A percentile compares a stretch with the other conserved stretches of the same genome.
Evolutionary conservation across 2,329 filamentous ascomycete genomes (phyloP).

Genomic region (Phaeosphaeria sp.): DNA sequence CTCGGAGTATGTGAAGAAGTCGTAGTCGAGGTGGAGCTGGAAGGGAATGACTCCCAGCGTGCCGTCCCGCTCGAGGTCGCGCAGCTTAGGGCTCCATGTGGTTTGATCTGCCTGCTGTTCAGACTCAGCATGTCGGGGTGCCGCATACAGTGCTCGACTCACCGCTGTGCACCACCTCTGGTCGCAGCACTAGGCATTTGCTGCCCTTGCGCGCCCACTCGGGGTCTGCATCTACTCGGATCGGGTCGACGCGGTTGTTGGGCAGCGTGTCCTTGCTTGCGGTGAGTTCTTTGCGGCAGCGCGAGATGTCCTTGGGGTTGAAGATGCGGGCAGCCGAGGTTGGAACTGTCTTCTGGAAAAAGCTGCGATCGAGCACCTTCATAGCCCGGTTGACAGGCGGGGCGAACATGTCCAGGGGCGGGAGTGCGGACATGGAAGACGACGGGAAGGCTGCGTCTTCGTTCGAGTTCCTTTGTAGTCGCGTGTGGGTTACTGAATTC

Average conservation of each 20-base stretch:
- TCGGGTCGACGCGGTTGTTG: constrained; percentile 67
- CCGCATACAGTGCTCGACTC: constrained; percentile 20
- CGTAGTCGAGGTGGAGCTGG: constrained; percentile 78
- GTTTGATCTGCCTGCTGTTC: constrained; percentile 63
- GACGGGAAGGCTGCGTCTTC: constrained; percentile 19
- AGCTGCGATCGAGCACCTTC: constrained; percentile 79
- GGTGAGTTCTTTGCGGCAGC: constrained; percentile 71
- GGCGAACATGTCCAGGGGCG: constrained; percentile 65
- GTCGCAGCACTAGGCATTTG: constrained; percentile 56
- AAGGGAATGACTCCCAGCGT: constrained; percentile 78
- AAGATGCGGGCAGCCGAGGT: constrained; percentile 79
- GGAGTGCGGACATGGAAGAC: constrained; percentile 32
- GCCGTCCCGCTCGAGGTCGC: constrained; percentile 70
- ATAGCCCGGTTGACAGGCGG: constrained; percentile 83
- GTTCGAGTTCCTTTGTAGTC: too few relatives aligned
- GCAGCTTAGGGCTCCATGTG: constrained; percentile 78
- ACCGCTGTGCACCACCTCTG: constrained; percentile 51
- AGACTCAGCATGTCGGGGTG: constrained; percentile 39
- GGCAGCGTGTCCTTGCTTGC: constrained; percentile 71
- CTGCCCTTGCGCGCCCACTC: constrained; percentile 56
- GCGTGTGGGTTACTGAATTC: neutral
- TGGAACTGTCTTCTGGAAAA: constrained; percentile 79
- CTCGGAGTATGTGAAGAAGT: constrained; percentile 86
- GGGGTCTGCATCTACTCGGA: constrained; percentile 67
- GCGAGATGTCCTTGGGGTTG: constrained; percentile 76